Percentiles rank a stretch among this genome's conserved stretches.
These are phyloP conservation scores for Hirsutella rhossiliensis DNA, from an alignment of 2,329 filamentous ascomycete genomes.

Conservation along the genomic window DNA sequence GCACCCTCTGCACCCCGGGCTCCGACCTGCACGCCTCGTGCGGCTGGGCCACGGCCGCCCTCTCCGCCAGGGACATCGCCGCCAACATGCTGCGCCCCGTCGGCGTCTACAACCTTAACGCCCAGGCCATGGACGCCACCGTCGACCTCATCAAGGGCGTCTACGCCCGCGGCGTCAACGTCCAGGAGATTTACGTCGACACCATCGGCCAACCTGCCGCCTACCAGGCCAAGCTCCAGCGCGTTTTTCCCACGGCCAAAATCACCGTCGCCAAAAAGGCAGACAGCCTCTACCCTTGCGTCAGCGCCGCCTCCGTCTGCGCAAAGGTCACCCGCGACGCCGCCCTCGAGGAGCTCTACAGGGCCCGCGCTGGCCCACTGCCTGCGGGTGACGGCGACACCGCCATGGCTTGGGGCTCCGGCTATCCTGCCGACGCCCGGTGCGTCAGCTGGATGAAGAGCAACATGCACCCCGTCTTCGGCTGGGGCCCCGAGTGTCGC, in stretches of 20 bases:
- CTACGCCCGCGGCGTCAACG: conserved; percentile 64
- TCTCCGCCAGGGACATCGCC: conserved; percentile 76
- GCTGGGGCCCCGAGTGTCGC: conserved; percentile 85
- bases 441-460: conserved; percentile 71
- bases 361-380: conserved; percentile 23
- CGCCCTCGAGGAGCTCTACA: conserved; percentile 70
- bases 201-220: conserved; percentile 74
- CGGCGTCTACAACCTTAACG: conserved; percentile 77
- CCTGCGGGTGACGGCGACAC: conserved; percentile 22
- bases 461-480: conserved; percentile 89
- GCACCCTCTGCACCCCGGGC: conserved; percentile 53
- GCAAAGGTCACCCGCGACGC: conserved; percentile 94
- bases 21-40: conserved; percentile 40
- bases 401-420: conserved; percentile 66
- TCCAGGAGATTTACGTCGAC: conserved; percentile 87
- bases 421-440: conserved; percentile 79
- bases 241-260: conserved; percentile 65
- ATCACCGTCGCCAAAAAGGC: conserved; percentile 84
- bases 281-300: conserved; percentile 82
- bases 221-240: conserved; percentile 77
- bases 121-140: conserved; percentile 89
- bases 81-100: conserved; percentile 62
- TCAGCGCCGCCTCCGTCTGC: conserved; percentile 86
- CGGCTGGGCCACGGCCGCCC: conserved; percentile 72
- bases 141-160: conserved; percentile 70